These are phyloP conservation scores for Mycena maculata DNA, from an alignment of 768 basidiomycete species.

Conservation along the genomic window DNA sequence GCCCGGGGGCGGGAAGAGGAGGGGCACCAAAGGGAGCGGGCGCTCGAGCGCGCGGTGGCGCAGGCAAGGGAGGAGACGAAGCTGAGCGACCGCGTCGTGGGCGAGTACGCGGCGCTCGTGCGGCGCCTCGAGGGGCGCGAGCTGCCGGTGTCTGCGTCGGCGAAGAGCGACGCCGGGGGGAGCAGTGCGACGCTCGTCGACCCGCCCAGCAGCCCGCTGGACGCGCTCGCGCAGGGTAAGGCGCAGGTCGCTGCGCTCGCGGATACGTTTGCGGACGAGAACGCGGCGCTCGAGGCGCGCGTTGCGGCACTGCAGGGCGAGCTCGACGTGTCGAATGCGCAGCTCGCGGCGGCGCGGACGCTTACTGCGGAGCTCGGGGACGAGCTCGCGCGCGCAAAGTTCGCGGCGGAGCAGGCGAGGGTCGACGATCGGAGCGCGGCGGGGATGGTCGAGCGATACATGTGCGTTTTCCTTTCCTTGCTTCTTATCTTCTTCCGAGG, in stretches of 20 bases:
- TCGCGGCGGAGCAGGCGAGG: slow-evolving; percentile 65
- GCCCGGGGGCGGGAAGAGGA: slow-evolving; percentile 68
- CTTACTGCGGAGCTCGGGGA: slow-evolving; percentile 54
- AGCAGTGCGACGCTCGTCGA: slow-evolving; percentile 25
- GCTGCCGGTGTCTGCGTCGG: slow-evolving; percentile 31
- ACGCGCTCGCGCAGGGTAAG: not conserved
- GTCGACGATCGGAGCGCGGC: slow-evolving; percentile 81
- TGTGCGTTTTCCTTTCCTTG: slow-evolving; percentile 60
- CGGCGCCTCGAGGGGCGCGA: slow-evolving; percentile 65
- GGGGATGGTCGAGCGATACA: slow-evolving; percentile 87
- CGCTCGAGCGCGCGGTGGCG: slow-evolving; percentile 57
- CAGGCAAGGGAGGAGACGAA: slow-evolving; percentile 67
- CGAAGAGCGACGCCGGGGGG: not conserved
- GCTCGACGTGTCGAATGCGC: slow-evolving; percentile 53
- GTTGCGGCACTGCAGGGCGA: slow-evolving; percentile 56
- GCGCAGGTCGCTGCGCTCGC: slow-evolving; percentile 44
- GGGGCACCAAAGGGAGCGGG: slow-evolving; percentile 58
- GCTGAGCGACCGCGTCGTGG: slow-evolving; percentile 73
- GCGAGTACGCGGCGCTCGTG: slow-evolving; percentile 83
- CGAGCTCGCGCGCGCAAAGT: slow-evolving; percentile 58
- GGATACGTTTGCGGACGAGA: slow-evolving; percentile 61
- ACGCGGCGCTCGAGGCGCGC: slow-evolving; percentile 57
- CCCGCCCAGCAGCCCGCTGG: not conserved
- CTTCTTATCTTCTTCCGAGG: not conserved
- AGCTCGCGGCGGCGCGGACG: slow-evolving; percentile 60